These are phyloP conservation scores for Rhodotorula sp. DNA, from an alignment of 1,284 basidiomycete species.

Conservation along the genomic window DNA sequence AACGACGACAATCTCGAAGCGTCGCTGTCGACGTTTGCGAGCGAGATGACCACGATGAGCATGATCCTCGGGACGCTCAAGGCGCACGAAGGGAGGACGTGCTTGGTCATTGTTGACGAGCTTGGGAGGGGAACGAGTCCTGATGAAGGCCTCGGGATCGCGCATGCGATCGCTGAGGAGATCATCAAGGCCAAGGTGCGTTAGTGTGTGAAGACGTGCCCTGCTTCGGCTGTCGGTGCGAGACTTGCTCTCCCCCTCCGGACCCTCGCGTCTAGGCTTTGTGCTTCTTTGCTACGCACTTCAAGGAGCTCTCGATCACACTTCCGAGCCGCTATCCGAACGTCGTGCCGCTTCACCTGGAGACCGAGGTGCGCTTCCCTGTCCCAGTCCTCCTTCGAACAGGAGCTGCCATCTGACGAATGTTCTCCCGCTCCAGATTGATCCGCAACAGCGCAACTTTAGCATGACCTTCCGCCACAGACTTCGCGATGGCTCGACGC, in stretches of 20 bases:
- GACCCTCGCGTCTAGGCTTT: slow-evolving; percentile 58
- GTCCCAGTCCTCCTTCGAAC: background rate
- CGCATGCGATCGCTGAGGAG: slow-evolving; percentile 86
- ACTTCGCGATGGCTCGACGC: slow-evolving; percentile 45
- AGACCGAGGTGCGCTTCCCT: slow-evolving; percentile 62
- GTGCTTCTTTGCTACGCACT: slow-evolving; percentile 85
- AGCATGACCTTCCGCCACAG: slow-evolving; percentile 64
- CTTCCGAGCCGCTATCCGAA: slow-evolving; percentile 44
- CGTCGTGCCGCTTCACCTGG: slow-evolving; percentile 67
- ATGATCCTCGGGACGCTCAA: slow-evolving; percentile 70
- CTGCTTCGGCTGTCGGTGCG: too few relatives aligned
- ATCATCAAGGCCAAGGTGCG: slow-evolving; percentile 67
- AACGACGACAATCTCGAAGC: slow-evolving; percentile 81
- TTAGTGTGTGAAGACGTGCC: background rate
- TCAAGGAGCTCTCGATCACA: slow-evolving; percentile 55
- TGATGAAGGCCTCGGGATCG: slow-evolving; percentile 66
- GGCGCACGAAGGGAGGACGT: slow-evolving; percentile 49
- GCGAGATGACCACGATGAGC: slow-evolving; percentile 82
- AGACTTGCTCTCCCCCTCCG: background rate
- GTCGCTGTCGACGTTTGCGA: slow-evolving; percentile 84
- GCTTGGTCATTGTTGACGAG: slow-evolving; percentile 85
- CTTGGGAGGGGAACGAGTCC: slow-evolving; percentile 58
- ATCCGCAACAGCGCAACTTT: slow-evolving; percentile 56
- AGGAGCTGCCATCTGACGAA: background rate
- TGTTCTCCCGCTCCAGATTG: slow-evolving; percentile 7